A percentile compares a stretch with the other conserved stretches of the same genome.
phyloP scores from a whole-genome alignment of 1,284 basidiomycete species.

The Coniophora puteana region DNA sequence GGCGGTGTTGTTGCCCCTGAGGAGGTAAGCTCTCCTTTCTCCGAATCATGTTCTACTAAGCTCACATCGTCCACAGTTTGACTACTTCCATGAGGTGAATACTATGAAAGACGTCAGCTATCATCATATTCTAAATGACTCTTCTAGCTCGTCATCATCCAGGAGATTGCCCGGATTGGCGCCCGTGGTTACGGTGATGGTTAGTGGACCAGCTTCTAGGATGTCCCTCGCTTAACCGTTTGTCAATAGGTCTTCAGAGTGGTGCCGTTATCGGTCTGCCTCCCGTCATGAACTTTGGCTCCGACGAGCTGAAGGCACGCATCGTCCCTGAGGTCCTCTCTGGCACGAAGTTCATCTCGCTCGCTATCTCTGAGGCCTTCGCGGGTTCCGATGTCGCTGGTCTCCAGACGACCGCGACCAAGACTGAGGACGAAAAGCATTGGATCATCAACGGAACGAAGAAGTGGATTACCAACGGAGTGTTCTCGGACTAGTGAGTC shows the following conservation, averaged over 20 bases:
- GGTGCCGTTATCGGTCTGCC: conserved; percentile 81
- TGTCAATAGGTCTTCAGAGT: conserved; percentile 51
- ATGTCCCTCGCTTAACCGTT: neutral
- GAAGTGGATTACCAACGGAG: conserved; percentile 86
- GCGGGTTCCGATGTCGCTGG: conserved; percentile 91
- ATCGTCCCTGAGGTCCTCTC: conserved; percentile 79
- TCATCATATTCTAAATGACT: conserved; percentile 3
- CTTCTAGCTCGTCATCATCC: conserved; percentile 73
- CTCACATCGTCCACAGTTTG: conserved; percentile 38
- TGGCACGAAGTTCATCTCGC: conserved; percentile 76
- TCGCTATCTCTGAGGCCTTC: conserved; percentile 87
- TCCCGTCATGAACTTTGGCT: conserved; percentile 82
- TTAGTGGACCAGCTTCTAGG: conserved; percentile 10
- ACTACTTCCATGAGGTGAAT: conserved; percentile 78
- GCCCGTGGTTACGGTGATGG: conserved; percentile 74
- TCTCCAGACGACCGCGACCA: conserved; percentile 77
- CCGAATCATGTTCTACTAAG: conserved; percentile 1
- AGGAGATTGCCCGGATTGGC: conserved; percentile 76
- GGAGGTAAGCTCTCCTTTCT: conserved; percentile 45
- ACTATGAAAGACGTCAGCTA: neutral
- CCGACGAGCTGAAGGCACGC: conserved; percentile 70
- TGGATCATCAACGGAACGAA: conserved; percentile 85
- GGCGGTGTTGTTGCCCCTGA: conserved; percentile 83
- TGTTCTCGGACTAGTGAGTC: conserved; percentile 52
- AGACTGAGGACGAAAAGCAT: conserved; percentile 79